Percentiles rank a stretch among this genome's conserved stretches.
Conservation (phyloP, 306 rosid genomes). For the Heteromeles arbutifolia region DNA sequence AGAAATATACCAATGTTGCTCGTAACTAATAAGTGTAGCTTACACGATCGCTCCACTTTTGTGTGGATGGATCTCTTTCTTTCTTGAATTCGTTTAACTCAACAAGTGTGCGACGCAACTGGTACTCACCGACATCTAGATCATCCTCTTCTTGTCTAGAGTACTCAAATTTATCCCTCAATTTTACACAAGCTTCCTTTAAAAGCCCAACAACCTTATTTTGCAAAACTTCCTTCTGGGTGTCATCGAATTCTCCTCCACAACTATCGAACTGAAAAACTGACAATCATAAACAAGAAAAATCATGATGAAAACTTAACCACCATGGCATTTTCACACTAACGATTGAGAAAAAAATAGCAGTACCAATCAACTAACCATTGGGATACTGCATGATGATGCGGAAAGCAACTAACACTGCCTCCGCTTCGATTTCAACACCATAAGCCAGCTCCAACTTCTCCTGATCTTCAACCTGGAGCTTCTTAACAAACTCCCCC, state of each 20-base stretch:
- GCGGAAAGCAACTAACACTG: not conserved
- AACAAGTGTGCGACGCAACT: constrained; percentile 9
- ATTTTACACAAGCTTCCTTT: constrained; percentile 6
- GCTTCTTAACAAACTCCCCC: constrained; percentile 3
- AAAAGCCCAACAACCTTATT: constrained; percentile 8
- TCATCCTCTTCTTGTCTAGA: constrained; percentile 18
- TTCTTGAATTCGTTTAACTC: constrained; percentile 10
- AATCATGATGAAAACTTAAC: not conserved
- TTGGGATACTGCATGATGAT: constrained; percentile 7
- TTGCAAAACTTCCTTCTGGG: constrained; percentile 4
- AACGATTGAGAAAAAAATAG: not conserved
- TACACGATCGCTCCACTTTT: constrained; percentile 16
- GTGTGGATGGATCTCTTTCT: constrained; percentile 12
- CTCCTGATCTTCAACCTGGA: constrained; percentile 7
- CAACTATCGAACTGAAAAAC: constrained; percentile 5
- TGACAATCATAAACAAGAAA: not conserved
- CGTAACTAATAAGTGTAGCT: not conserved
- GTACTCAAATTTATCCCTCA: constrained; percentile 16
- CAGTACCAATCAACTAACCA: not conserved
- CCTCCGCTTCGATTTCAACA: constrained; percentile 7
- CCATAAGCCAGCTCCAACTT: constrained; percentile 12
- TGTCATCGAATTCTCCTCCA: not conserved
- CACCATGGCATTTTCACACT: not conserved
- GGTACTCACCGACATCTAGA: constrained; percentile 9
- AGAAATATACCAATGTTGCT: not conserved